Base-by-base conservation (phyloP, 164 flowering plant genomes). In the Berberis thunbergii region DNA sequence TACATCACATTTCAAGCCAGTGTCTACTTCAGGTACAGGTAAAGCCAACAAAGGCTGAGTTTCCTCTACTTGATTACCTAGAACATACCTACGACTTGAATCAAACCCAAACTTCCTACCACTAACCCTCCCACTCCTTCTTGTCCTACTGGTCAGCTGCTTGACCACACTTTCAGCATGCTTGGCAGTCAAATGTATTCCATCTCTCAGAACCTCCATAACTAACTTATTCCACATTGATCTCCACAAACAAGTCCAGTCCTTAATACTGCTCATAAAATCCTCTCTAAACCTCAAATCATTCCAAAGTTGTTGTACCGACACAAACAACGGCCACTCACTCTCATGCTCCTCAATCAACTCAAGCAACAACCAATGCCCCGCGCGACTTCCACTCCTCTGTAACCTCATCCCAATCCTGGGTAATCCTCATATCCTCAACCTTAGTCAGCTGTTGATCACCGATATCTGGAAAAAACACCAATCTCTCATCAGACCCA, bases 401-500 rank as follows among this genome's bases (percentile, higher is more conserved):
- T 0, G 65, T 60, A 40, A 41, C 69, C 64, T 81, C 87, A 59
- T 78, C 64, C 95, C 95, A 86, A 57, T 85, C 89, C 60, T 67
- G 80, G 45, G 87, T 74, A 7, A 84, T 58, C 63, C 97, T 66
- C 63, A 95, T 61, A 3, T 49, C n/a, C 0, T 63, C 64, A 46
- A 85, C 59, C 38, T 50, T 68, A 38, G 75, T 45, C 43, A 6
- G 64, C 62, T 77, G 54, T 61, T 83, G 87, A 74, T 95, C 98
- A 7, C 97, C 99, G 71, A 86, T 46, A 64, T 95, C 97, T 0
- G 99, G 97, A 57, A 91, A 91, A 61, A 91, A 89, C 7, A 94
- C 64, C 38, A 52, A 77, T 72, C 96, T 77, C 53, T 79, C 58
- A 39, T 73, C 64, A 1, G 68, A 66, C 45, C 84, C 83, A 64